A percentile compares a stretch with the other conserved stretches of the same genome.
These are phyloP conservation scores for Thielaviopsis euricoi DNA, from an alignment of 2,329 filamentous ascomycete genomes.

Conservation along the genomic window DNA sequence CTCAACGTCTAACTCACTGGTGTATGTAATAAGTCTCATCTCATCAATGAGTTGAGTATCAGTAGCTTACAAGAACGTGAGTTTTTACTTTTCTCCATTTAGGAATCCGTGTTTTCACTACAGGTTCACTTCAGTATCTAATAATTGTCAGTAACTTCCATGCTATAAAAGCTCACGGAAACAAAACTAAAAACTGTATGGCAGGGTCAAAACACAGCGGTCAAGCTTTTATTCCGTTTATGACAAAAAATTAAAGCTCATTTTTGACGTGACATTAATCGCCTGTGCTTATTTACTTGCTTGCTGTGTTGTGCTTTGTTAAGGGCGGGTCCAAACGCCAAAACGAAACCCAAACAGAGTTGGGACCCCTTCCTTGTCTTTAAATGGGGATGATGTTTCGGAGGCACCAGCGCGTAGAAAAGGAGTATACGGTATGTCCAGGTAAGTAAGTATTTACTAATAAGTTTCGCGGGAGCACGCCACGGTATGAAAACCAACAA, in stretches of 20 bases:
- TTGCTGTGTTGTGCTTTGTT: not conserved
- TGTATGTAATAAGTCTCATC: not conserved
- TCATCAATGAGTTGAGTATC: not conserved
- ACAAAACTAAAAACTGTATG: not conserved
- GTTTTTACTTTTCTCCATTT: not conserved
- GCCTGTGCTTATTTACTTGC: not conserved
- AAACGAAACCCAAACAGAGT: not conserved
- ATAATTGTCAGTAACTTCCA: no score
- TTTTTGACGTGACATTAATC: not conserved
- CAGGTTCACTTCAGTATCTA: no score
- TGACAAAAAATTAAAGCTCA: not conserved
- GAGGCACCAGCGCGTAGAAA: not conserved
- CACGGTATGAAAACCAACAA: not conserved
- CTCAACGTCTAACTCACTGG: not conserved
- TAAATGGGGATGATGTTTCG: not conserved
- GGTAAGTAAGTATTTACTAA: no score
- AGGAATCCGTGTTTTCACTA: not conserved
- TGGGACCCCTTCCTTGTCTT: not conserved
- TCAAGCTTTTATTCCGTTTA: no score
- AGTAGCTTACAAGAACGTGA: not conserved
- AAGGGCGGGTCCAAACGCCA: not conserved
- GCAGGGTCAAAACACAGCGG: no score
- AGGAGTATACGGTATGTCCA: no score
- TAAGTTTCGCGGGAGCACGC: not conserved
- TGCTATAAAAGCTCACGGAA: not conserved